Conservation (phyloP, 805 yeast genomes). For the Metschnikowia peoriensis region DNA sequence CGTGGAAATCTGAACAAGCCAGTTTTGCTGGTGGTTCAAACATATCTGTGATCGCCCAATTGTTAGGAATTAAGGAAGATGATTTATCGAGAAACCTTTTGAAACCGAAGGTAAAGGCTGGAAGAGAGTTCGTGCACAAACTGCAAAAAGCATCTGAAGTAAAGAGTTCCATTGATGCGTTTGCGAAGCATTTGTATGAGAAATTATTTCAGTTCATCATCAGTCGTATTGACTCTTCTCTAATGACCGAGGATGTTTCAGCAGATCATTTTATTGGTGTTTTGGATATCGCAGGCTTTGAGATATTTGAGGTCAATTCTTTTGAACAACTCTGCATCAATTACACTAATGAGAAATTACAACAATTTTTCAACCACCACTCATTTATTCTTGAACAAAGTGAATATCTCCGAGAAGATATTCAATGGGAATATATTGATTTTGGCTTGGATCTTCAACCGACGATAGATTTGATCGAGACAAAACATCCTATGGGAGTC, state of each 20-base stretch:
- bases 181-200: constrained; percentile 85
- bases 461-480: constrained; percentile 89
- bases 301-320: constrained; percentile 55
- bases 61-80: constrained; percentile 61
- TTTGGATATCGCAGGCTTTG: constrained; percentile 62
- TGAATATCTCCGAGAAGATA: constrained; percentile 57
- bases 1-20: constrained; percentile 76
- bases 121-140: constrained; percentile 80
- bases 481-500: constrained; percentile 70
- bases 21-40: constrained; percentile 50
- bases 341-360: constrained; percentile 58
- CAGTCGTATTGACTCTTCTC: constrained; percentile 65
- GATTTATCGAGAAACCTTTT: constrained; percentile 58
- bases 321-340: constrained; percentile 62
- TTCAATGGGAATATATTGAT: constrained; percentile 75
- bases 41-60: constrained; percentile 49
- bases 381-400: constrained; percentile 60
- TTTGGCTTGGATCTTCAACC: constrained; percentile 94
- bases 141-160: constrained; percentile 79
- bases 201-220: constrained; percentile 77
- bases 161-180: constrained; percentile 75
- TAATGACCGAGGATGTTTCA: constrained; percentile 28
- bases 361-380: constrained; percentile 62
- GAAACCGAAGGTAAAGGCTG: constrained; percentile 86
- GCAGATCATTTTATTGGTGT: constrained; percentile 49